A percentile compares a stretch with the other conserved stretches of the same genome.
Conservation (phyloP, 148 eudicot species). For the Fagopyrum tataricum region DNA sequence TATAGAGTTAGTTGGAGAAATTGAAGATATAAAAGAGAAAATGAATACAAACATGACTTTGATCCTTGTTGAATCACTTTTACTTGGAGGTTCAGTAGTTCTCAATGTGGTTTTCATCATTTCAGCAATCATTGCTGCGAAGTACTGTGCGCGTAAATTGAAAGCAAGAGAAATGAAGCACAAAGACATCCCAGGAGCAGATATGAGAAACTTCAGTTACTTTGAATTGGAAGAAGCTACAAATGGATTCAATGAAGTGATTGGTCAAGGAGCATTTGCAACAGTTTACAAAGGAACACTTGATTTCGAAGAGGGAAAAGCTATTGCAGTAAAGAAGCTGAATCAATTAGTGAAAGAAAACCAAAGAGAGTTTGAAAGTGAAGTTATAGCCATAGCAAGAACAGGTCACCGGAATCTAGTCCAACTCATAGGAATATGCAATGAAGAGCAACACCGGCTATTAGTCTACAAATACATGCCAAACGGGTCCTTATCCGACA, state of each 20-base stretch:
- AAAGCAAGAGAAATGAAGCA: not conserved
- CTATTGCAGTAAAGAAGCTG: not conserved
- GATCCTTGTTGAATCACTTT: not conserved
- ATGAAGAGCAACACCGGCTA: slow-evolving; percentile 37
- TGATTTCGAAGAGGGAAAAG: not conserved
- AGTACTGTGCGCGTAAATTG: not conserved
- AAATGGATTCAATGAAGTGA: not conserved
- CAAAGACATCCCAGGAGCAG: not conserved
- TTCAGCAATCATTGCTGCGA: not conserved
- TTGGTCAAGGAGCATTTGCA: slow-evolving; percentile 12
- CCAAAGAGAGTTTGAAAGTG: slow-evolving; percentile 42
- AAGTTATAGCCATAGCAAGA: slow-evolving; percentile 34
- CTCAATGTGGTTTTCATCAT: slow-evolving; percentile 4
- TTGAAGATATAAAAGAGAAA: not conserved
- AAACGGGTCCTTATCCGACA: slow-evolving; percentile 36
- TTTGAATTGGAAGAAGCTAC: not conserved
- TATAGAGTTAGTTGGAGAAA: too few relatives aligned
- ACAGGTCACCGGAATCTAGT: slow-evolving; percentile 43
- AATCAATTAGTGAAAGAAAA: slow-evolving; percentile 15
- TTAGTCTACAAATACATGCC: slow-evolving; percentile 43
- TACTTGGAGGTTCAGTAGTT: slow-evolving; percentile 4
- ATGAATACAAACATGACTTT: not conserved
- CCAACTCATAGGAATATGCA: too few relatives aligned
- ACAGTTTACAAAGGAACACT: slow-evolving; percentile 12
- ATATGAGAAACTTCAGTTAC: slow-evolving; percentile 1